These are phyloP conservation scores for Ligustrum vulgare DNA, from an alignment of 257 asterid species.

Conservation along the genomic window DNA sequence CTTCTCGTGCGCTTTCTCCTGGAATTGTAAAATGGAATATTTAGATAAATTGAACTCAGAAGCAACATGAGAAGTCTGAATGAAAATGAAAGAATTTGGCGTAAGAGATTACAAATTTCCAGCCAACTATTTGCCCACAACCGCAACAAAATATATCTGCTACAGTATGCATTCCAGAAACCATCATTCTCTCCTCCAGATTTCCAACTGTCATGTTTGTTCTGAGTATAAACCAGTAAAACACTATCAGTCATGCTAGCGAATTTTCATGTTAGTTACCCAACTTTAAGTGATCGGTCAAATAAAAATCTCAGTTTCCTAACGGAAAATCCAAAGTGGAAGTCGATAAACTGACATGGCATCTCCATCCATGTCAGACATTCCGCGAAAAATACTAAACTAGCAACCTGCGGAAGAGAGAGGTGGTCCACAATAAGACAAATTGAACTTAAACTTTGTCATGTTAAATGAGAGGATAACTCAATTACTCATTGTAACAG, in stretches of 20 bases:
- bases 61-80: not conserved
- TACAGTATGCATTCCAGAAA: slow-evolving; percentile 75
- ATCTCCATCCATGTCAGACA: not conserved
- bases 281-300: not conserved
- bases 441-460: not conserved
- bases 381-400: not conserved
- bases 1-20: slow-evolving; percentile 69
- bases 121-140: slow-evolving; percentile 79
- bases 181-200: slow-evolving; percentile 76
- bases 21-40: slow-evolving; percentile 8
- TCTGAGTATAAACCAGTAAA: slow-evolving; percentile 31
- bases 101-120: slow-evolving; percentile 70
- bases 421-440: not conserved
- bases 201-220: slow-evolving; percentile 65
- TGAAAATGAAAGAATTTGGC: not conserved
- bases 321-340: not conserved
- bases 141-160: slow-evolving; percentile 76
- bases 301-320: not conserved
- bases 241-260: not conserved
- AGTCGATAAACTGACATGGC: not conserved
- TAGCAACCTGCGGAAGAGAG: not conserved
- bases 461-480: not conserved
- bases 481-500: not conserved
- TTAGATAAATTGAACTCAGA: not conserved
- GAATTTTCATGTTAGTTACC: not conserved